Conservation (phyloP, 331 rosid genomes). For the Acacia concinna region DNA sequence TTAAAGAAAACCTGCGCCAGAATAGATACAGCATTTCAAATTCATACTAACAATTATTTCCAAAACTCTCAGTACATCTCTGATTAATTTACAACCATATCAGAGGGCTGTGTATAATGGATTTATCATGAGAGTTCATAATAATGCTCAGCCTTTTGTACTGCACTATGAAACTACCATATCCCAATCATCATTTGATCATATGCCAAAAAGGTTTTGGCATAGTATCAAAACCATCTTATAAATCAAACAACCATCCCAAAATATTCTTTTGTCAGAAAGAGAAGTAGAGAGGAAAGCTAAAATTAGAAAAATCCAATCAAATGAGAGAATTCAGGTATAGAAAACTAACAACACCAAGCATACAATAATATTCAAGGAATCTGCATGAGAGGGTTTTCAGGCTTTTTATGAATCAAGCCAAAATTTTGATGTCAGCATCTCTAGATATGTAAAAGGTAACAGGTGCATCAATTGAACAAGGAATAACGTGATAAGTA, state of each 20-base stretch:
- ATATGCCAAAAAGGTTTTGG: not conserved
- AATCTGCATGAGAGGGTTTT: not conserved
- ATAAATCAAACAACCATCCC: not conserved
- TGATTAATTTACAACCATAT: not conserved
- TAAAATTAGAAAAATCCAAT: not conserved
- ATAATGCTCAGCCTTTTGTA: not conserved
- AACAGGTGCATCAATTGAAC: not conserved
- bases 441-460: not conserved
- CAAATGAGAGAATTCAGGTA: not conserved
- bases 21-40: constrained; percentile 9
- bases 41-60: not conserved
- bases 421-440: not conserved
- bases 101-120: not conserved
- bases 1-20: not conserved
- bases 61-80: not conserved
- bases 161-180: not conserved
- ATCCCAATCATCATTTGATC: not conserved
- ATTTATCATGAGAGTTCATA: not conserved
- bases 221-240: constrained; percentile 6
- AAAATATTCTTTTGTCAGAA: not conserved
- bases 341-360: not conserved
- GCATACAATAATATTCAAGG: not conserved
- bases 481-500: not conserved
- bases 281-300: not conserved
- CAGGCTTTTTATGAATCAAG: not conserved